Conservation (phyloP, 2,329 filamentous ascomycete genomes). For the Verticillium zaregamsianum region DNA sequence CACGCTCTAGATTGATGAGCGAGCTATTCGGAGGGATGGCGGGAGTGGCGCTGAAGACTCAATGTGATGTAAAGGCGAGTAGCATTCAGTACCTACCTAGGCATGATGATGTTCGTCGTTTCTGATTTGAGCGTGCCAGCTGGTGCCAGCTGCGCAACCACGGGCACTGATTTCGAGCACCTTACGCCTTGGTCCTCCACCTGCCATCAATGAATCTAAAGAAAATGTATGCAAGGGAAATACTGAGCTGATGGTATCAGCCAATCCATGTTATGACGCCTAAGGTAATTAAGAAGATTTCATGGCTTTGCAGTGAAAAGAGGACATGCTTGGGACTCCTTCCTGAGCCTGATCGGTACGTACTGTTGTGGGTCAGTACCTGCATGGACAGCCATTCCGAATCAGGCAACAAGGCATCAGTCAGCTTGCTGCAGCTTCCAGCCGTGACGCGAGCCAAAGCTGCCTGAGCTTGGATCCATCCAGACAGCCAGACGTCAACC, state of each 20-base stretch:
- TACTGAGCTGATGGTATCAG: no score
- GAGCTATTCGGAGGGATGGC: background rate
- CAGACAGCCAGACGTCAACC: conserved; percentile 11
- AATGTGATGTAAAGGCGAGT: no score
- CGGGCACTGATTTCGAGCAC: no score
- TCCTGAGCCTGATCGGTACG: background rate
- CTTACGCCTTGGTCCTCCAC: no score
- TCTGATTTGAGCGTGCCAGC: background rate
- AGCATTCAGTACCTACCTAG: no score
- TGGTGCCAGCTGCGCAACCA: background rate
- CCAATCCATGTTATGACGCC: no score
- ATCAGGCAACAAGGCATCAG: conserved; percentile 14
- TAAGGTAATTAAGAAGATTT: no score
- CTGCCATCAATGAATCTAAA: no score
- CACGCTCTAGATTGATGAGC: background rate
- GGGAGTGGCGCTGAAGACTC: background rate
- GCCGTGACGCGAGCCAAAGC: conserved; percentile 37
- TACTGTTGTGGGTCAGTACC: conserved; percentile 2
- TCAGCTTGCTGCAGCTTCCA: conserved; percentile 15
- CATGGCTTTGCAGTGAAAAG: no score
- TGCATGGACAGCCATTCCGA: conserved; percentile 7
- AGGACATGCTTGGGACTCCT: no score
- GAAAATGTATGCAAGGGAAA: no score
- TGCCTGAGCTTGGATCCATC: conserved; percentile 30
- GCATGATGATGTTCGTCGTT: no score